Evolutionary conservation across 352 stramenopile genomes (phyloP), one percentile per base, ranked within the genome.

Genomic region (Globisporangium orthogonon): DNA sequence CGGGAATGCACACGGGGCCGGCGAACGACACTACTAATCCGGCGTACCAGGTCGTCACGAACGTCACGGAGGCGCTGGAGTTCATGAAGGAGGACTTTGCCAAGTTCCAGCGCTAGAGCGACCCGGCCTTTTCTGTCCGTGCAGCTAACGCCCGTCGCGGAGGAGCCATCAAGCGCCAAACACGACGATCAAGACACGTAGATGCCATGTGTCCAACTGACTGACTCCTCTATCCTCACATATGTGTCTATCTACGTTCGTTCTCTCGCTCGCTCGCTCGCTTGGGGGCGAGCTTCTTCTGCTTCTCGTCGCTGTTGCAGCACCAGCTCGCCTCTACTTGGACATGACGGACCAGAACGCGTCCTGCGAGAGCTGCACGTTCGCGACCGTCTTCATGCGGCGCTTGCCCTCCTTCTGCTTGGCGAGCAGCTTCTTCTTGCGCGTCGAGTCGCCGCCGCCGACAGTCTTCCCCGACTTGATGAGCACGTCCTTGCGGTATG

Each of bases 321-420:
- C 35, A 13, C 9, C 35, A 13, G 35, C 35, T 14, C 13, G 29
- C 3, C 7, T 43, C 28, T 53, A 91, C 67, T 89, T 94, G 64
- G 82, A 91, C 37, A 99, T 67, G 52, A 99, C 96, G 29, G 96
- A 97, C 89, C 98, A 98, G 70, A 99, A 99, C 17, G 96, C 97
- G 55, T 97, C 96, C 72, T 99, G 97, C 51, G 87, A 97, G 43
- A 99, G 79, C 62, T 95, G 79, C 4, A 99, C 96, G 60, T 97
- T 98, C 7, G 96, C 93, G 48, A 98, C 86, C 14, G 91, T 96
- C 75, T 98, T 97, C 75, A 98, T 95, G 56, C 92, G 91, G 59
- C 97, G 97, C 80, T 99, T 99, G 60, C 97, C 97, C 56, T 97
- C 78, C 70, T 99, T 99, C 71, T 99, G 97, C 76, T 99, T 99